These are phyloP conservation scores for Cyclotella kingstonii DNA, from an alignment of 108 stramenopile species.

Conservation along the genomic window DNA sequence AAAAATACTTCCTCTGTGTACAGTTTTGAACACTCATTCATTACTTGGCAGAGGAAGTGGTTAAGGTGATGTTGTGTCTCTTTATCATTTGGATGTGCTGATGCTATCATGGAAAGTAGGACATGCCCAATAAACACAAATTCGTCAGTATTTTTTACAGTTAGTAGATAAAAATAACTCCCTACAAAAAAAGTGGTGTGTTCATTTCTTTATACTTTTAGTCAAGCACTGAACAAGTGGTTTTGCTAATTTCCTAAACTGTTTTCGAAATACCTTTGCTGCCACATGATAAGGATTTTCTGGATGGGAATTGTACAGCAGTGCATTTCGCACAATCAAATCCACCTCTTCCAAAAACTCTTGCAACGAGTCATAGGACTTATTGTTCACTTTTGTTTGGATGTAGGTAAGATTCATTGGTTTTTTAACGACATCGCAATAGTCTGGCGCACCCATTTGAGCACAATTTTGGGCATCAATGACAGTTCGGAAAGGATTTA, in stretches of 20 bases:
- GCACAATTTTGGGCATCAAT: conserved; percentile 72
- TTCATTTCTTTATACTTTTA: conserved; percentile 19
- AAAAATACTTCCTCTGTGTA: no score
- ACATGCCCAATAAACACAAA: no score
- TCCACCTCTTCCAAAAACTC: conserved; percentile 79
- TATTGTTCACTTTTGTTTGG: conserved; percentile 62
- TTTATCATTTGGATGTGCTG: no score
- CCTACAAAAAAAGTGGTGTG: neutral
- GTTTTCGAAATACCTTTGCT: conserved; percentile 64
- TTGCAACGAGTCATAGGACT: conserved; percentile 56
- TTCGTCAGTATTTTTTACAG: no score
- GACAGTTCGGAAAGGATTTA: conserved; percentile 82
- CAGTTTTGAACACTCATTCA: no score
- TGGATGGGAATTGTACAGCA: conserved; percentile 68
- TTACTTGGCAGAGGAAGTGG: no score
- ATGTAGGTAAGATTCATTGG: conserved; percentile 78
- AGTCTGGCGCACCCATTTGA: conserved; percentile 73
- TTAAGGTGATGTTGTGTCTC: no score
- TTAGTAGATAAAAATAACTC: no score
- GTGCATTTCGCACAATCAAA: conserved; percentile 68
- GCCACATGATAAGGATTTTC: conserved; percentile 75
- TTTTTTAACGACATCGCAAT: conserved; percentile 71
- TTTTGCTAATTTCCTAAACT: conserved; percentile 65
- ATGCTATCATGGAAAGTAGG: no score
- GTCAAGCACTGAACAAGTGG: conserved; percentile 37